These are phyloP conservation scores for Penicillium diatomitis DNA, from an alignment of 495 filamentous ascomycete genomes.

Conservation along the genomic window DNA sequence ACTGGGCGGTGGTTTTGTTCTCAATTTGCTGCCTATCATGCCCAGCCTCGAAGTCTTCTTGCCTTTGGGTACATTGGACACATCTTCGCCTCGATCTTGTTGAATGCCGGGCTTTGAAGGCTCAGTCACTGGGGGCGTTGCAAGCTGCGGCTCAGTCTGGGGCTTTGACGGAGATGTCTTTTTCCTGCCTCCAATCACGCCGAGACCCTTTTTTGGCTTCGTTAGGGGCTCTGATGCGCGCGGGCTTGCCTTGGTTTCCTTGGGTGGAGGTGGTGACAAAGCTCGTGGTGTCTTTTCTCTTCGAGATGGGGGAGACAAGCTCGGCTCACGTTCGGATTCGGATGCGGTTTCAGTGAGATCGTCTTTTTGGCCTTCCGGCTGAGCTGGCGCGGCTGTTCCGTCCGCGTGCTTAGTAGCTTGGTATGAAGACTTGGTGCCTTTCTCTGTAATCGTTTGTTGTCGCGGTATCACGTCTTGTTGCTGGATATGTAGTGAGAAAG, in stretches of 20 bases:
- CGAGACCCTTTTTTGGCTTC: conserved; percentile 18
- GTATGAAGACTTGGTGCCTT: neutral
- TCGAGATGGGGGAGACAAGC: conserved; percentile 3
- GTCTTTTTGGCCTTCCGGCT: neutral
- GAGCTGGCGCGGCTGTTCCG: conserved; percentile 1
- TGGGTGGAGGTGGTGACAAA: conserved; percentile 1
- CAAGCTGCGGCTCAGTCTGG: conserved; percentile 1
- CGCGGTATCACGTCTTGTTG: conserved; percentile 31
- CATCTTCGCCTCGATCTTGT: neutral
- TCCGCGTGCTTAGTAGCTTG: neutral
- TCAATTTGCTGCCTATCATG: conserved; percentile 28
- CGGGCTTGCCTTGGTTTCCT: conserved; percentile 1
- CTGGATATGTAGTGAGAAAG: conserved; percentile 13
- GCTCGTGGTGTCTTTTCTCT: neutral
- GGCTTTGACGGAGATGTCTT: conserved; percentile 8
- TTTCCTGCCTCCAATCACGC: conserved; percentile 34
- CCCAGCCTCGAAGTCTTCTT: conserved; percentile 25
- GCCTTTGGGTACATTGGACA: conserved; percentile 4
- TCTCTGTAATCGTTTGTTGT: conserved; percentile 9
- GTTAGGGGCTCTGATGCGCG: conserved; percentile 5
- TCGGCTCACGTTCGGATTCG: conserved; percentile 8
- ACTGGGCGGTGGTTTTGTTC: conserved; percentile 1
- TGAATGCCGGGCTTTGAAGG: too few species aligned
- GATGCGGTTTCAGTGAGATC: conserved; percentile 15
- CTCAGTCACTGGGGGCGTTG: conserved; percentile 1